These are phyloP conservation scores for Copromyces sp. DNA, from an alignment of 495 filamentous ascomycete genomes.

Conservation along the genomic window DNA sequence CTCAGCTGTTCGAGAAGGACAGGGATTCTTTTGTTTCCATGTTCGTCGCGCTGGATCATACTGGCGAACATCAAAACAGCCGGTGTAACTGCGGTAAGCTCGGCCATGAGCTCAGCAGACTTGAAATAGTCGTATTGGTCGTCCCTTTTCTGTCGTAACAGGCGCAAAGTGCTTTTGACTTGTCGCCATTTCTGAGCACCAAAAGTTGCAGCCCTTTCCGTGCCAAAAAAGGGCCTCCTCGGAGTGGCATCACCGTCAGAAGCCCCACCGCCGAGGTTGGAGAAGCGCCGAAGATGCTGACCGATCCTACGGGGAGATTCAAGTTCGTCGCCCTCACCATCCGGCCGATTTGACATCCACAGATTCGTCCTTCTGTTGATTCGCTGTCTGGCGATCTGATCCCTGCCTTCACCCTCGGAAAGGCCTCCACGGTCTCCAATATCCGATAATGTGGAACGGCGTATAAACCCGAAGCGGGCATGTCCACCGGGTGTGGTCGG, in stretches of 20 bases:
- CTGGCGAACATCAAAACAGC: slow-evolving; percentile 89
- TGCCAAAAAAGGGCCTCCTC: slow-evolving; percentile 40
- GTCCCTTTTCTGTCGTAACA: slow-evolving; percentile 72
- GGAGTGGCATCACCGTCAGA: slow-evolving; percentile 45
- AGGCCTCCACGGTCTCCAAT: slow-evolving; percentile 58
- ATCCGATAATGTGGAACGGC: slow-evolving; percentile 61
- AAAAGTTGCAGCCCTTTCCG: slow-evolving; percentile 61
- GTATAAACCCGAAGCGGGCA: slow-evolving; percentile 42
- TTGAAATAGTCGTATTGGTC: slow-evolving; percentile 90
- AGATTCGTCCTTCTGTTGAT: slow-evolving; percentile 45
- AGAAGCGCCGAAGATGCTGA: slow-evolving; percentile 64
- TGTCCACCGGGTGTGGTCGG: slow-evolving; percentile 21
- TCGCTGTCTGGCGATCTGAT: slow-evolving; percentile 49
- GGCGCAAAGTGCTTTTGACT: slow-evolving; percentile 73
- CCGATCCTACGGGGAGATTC: slow-evolving; percentile 51
- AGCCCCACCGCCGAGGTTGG: slow-evolving; percentile 49
- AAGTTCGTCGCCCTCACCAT: slow-evolving; percentile 32
- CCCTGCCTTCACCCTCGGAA: slow-evolving; percentile 84
- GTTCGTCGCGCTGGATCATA: slow-evolving; percentile 95
- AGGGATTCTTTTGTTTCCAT: slow-evolving; percentile 87
- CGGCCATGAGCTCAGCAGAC: slow-evolving; percentile 91
- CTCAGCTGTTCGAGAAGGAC: slow-evolving; percentile 94
- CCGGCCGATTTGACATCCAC: slow-evolving; percentile 33
- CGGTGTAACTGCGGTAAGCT: slow-evolving; percentile 82
- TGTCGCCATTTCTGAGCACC: slow-evolving; percentile 80